These are phyloP conservation scores for Thozetella sp. DNA, from an alignment of 495 filamentous ascomycete genomes.

Conservation along the genomic window DNA sequence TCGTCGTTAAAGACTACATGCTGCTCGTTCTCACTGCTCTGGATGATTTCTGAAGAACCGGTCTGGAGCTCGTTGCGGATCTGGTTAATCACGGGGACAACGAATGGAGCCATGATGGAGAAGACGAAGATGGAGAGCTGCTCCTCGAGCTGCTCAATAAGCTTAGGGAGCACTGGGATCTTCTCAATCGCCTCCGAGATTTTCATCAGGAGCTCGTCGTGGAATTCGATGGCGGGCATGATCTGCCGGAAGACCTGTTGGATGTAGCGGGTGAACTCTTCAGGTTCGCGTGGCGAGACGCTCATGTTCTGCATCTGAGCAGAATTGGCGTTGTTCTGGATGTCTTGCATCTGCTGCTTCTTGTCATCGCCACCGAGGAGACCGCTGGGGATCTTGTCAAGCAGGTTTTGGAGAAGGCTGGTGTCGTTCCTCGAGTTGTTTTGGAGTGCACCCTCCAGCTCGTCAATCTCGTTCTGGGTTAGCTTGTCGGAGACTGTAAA, in stretches of 20 bases:
- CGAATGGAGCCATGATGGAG: conserved; percentile 79
- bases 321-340: conserved; percentile 67
- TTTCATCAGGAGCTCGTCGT: conserved; percentile 79
- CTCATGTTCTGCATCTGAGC: conserved; percentile 65
- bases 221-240: conserved; percentile 84
- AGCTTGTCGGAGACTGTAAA: conserved; percentile 76
- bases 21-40: conserved; percentile 77
- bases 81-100: conserved; percentile 83
- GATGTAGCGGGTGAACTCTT: conserved; percentile 72
- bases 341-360: conserved; percentile 65
- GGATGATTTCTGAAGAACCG: conserved; percentile 84
- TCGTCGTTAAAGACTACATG: conserved; percentile 85
- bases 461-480: conserved; percentile 82
- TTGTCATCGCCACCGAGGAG: conserved; percentile 72
- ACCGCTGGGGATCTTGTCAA: conserved; percentile 76
- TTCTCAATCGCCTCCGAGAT: conserved; percentile 77
- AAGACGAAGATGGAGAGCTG: conserved; percentile 86
- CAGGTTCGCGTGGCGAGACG: conserved; percentile 72
- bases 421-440: conserved; percentile 56
- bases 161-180: conserved; percentile 76
- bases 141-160: conserved; percentile 79
- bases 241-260: conserved; percentile 70
- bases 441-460: conserved; percentile 75
- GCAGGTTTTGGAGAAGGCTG: conserved; percentile 72
- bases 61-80: conserved; percentile 82